Evolutionary conservation across 441 rosid genomes (phyloP).

Genomic region (Populus tomentosa): DNA sequence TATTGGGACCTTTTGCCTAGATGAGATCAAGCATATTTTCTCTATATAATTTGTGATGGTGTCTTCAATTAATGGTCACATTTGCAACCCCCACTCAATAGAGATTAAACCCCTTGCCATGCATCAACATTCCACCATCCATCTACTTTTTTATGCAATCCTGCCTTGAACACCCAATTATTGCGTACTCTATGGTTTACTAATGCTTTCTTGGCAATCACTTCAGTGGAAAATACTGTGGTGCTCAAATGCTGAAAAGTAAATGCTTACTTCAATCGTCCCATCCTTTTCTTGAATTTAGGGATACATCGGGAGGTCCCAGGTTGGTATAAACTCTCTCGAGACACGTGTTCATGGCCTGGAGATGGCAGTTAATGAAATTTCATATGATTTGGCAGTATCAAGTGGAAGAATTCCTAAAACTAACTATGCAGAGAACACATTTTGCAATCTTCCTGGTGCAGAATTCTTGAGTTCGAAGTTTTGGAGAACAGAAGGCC

Average conservation of each 20-base stretch:
- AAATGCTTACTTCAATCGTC: slow-evolving; percentile 4
- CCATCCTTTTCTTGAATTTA: slow-evolving; percentile 28
- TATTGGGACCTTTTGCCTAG: not conserved
- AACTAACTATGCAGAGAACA: slow-evolving; percentile 36
- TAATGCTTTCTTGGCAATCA: not conserved
- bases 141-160: not conserved
- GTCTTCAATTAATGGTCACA: not conserved
- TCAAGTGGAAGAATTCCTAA: slow-evolving; percentile 65
- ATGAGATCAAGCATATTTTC: not conserved
- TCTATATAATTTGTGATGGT: not conserved
- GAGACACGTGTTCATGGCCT: slow-evolving; percentile 82
- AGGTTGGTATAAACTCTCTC: slow-evolving; percentile 68
- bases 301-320: slow-evolving; percentile 94
- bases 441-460: slow-evolving; percentile 74
- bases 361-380: slow-evolving; percentile 89
- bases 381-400: slow-evolving; percentile 71
- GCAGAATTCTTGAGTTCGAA: slow-evolving; percentile 70
- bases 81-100: not conserved
- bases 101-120: not conserved
- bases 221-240: slow-evolving; percentile 2
- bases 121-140: not conserved
- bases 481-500: slow-evolving; percentile 71
- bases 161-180: not conserved
- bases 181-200: not conserved
- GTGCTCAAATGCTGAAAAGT: slow-evolving; percentile 2